phyloP scores from a whole-genome alignment of 345 rosid genomes.

The Kandelia obovata region DNA sequence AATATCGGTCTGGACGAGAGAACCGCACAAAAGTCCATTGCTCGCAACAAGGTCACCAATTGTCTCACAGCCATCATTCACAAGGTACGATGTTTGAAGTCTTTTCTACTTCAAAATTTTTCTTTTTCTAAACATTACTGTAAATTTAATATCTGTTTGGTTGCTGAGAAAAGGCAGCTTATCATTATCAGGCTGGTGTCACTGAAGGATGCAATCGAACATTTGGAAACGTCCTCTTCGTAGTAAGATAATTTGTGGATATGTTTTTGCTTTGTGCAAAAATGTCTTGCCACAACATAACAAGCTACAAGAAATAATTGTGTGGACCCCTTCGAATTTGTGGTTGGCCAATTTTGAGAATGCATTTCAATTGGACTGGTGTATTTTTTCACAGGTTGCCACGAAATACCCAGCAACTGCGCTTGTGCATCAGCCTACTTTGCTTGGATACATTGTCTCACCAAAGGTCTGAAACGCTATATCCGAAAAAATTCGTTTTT shows the following conservation, averaged over 20 bases:
- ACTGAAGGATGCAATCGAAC: conserved; percentile 69
- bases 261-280: no score
- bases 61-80: conserved; percentile 72
- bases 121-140: not conserved
- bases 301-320: not conserved
- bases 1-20: conserved; percentile 51
- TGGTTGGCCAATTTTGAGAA: no score
- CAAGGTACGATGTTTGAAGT: conserved; percentile 46
- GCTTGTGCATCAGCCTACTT: conserved; percentile 65
- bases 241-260: conserved; percentile 36
- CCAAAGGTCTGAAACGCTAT: conserved; percentile 44
- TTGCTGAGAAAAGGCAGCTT: not conserved
- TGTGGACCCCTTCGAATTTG: not conserved
- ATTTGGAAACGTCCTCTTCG: conserved; percentile 73
- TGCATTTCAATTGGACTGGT: no score
- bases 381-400: conserved; percentile 53
- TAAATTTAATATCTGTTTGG: not conserved
- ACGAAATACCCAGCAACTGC: conserved; percentile 74
- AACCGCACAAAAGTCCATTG: conserved; percentile 70
- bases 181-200: conserved; percentile 59
- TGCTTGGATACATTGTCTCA: conserved; percentile 60
- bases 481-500: not conserved
- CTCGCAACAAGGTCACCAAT: conserved; percentile 74
- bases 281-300: not conserved
- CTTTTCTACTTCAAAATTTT: not conserved